Conservation (phyloP, 177 flowering plant species). For the Vitis hybrid region DNA sequence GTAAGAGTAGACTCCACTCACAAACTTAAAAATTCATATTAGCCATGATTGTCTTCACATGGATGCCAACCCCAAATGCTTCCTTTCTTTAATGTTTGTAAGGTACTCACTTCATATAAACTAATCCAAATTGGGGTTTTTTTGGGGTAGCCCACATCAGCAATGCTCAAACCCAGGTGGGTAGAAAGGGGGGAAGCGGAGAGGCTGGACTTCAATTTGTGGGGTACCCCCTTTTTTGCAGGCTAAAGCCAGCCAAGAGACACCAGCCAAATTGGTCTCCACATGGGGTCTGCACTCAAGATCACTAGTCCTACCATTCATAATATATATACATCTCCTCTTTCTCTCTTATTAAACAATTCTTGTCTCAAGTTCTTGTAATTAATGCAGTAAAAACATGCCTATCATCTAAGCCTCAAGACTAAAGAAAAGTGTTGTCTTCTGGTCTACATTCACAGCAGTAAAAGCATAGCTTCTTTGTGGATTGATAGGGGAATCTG, state of each 20-base stretch:
- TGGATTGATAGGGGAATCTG: slow-evolving; percentile 18
- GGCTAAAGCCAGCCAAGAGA: slow-evolving; percentile 25
- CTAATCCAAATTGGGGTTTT: neutral
- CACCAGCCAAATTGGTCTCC: slow-evolving; percentile 43
- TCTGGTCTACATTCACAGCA: slow-evolving; percentile 10
- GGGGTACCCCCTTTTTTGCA: neutral
- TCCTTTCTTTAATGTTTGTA: slow-evolving; percentile 3
- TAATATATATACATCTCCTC: neutral
- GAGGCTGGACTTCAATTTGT: slow-evolving; percentile 15
- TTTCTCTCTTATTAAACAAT: slow-evolving; percentile 8
- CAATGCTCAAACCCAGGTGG: slow-evolving; percentile 19
- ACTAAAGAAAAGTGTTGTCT: neutral
- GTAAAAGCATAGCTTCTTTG: slow-evolving; percentile 8
- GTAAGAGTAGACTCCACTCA: slow-evolving; percentile 23
- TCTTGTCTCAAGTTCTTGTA: slow-evolving; percentile 1
- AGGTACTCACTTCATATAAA: slow-evolving; percentile 12
- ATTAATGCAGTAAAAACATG: too few species aligned
- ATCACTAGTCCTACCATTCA: slow-evolving; percentile 23
- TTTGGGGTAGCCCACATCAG: slow-evolving; percentile 11
- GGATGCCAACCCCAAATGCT: slow-evolving; percentile 25
- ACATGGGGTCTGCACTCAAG: slow-evolving; percentile 34
- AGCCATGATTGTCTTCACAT: slow-evolving; percentile 49
- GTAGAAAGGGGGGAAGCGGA: neutral
- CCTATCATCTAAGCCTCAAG: too few species aligned
- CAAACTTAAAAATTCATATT: slow-evolving; percentile 10